Evolutionary conservation across 2,329 filamentous ascomycete genomes (phyloP), one percentile per base, ranked within the genome.

Genomic region (Paraphoma sp.): DNA sequence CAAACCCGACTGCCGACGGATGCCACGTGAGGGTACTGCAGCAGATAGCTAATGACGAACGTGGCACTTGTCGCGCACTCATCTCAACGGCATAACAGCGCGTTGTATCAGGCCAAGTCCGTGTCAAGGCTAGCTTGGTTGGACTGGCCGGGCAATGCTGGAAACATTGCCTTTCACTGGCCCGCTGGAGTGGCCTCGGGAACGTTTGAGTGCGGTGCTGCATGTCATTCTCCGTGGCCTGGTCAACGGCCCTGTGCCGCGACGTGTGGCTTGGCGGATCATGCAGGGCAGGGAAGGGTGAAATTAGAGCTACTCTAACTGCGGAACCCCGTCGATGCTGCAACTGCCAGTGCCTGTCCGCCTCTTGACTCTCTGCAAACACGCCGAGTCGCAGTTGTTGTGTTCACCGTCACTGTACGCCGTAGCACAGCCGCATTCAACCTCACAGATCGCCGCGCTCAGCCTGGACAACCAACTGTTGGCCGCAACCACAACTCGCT

Each of bases 291-390:
- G 29, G 49, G 52, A 30, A 40, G 51, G 48, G 23, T 38, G 30
- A 65, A 52, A 59, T 62, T 63, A 56, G 45, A 51, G 50, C 55
- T 60, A 62, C 52, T 63, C 49, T 56, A 59, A 50, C 51, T 54
- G 54, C 49, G 51, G 52, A 57, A 62, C 45, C 48, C 54, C 53
- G 33, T 36, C 33, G 33, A 36, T 36, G 14, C 33, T 36, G 33
- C 33, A 14, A 36, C 33, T 36, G 33, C 33, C 33, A 36, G 33
- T 36, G 56, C 51, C 38, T 28, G 16, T 33, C 17, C 45, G n/a
- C 44, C 18, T 49, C 18, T 51, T 55, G 45, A 51, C 49, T 40
- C 46, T 45, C 48, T 56, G 53, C 53, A 52, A 48, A 57, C 57
- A 52, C 48, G 36, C 14, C 51, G 46, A 53, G 53, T 56, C 42